Conservation (phyloP, 2,329 filamentous ascomycete species). For the Aspergillus vadensis region DNA sequence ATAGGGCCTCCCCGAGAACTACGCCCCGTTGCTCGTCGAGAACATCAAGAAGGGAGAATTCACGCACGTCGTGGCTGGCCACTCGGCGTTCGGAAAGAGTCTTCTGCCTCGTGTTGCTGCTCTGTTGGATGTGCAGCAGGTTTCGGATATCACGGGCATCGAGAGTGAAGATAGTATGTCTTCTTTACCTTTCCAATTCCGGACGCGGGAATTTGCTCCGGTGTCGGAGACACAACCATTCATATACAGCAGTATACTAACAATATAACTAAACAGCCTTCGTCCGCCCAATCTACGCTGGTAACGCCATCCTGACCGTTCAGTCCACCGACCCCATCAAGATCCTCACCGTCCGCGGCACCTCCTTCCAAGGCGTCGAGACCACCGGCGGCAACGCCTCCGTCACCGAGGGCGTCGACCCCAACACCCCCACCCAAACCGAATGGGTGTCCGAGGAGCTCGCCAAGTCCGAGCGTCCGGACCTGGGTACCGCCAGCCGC, state of each 20-base stretch:
- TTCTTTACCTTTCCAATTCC: neutral
- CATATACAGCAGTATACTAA: neutral
- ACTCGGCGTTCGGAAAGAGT: constrained; percentile 97
- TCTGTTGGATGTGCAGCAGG: constrained; percentile 85
- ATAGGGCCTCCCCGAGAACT: constrained; percentile 89
- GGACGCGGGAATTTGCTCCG: neutral
- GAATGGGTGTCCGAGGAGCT: constrained; percentile 96
- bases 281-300: constrained; percentile 93
- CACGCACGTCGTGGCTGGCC: constrained; percentile 85
- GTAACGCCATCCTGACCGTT: constrained; percentile 94
- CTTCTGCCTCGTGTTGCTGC: constrained; percentile 89
- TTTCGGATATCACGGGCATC: constrained; percentile 87
- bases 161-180: constrained; percentile 78
- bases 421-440: constrained; percentile 70
- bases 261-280: constrained; percentile 60
- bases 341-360: constrained; percentile 88
- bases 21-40: constrained; percentile 86
- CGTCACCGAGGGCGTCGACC: constrained; percentile 80
- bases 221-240: neutral
- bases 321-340: constrained; percentile 86
- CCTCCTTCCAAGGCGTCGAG: constrained; percentile 78
- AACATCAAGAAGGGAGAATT: constrained; percentile 96
- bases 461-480: constrained; percentile 88
- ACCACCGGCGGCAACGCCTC: constrained; percentile 71
- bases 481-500: constrained; percentile 82